Evolutionary conservation across 2,329 filamentous ascomycete species (phyloP).

Genomic region (Penicillium sp.): DNA sequence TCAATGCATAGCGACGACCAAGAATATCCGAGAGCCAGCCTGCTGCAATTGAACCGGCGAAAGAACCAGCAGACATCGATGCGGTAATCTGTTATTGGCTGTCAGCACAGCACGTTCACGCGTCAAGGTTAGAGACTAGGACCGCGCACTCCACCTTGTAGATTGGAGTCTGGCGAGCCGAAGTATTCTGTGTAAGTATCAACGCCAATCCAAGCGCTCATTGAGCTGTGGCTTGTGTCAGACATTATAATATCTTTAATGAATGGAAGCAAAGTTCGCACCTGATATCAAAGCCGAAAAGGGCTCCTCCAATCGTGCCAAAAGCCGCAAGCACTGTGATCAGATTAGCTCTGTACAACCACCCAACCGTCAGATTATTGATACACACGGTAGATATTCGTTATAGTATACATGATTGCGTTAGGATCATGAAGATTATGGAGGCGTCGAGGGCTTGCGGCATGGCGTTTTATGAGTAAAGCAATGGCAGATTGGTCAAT

Average conservation of each 20-base stretch:
- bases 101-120: not conserved
- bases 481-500: slow-evolving; percentile 4
- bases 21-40: slow-evolving; percentile 27
- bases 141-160: slow-evolving; percentile 37
- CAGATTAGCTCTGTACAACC: not conserved
- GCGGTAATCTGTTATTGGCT: slow-evolving; percentile 60
- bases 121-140: not conserved
- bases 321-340: slow-evolving; percentile 52
- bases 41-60: slow-evolving; percentile 22
- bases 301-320: slow-evolving; percentile 55
- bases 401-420: slow-evolving; percentile 37
- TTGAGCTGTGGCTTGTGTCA: slow-evolving; percentile 27
- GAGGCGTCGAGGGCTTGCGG: not conserved
- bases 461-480: slow-evolving; percentile 17
- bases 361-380: not conserved
- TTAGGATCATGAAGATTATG: not conserved
- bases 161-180: slow-evolving; percentile 44
- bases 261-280: slow-evolving; percentile 47
- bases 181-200: slow-evolving; percentile 57
- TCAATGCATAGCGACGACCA: slow-evolving; percentile 26
- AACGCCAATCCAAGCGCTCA: slow-evolving; percentile 50
- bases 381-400: slow-evolving; percentile 48
- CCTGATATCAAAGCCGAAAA: slow-evolving; percentile 61
- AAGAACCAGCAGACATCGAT: slow-evolving; percentile 45
- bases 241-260: slow-evolving; percentile 17